These are phyloP conservation scores for Silene coronaria DNA, from an alignment of 179 eudicot genomes.

Conservation along the genomic window DNA sequence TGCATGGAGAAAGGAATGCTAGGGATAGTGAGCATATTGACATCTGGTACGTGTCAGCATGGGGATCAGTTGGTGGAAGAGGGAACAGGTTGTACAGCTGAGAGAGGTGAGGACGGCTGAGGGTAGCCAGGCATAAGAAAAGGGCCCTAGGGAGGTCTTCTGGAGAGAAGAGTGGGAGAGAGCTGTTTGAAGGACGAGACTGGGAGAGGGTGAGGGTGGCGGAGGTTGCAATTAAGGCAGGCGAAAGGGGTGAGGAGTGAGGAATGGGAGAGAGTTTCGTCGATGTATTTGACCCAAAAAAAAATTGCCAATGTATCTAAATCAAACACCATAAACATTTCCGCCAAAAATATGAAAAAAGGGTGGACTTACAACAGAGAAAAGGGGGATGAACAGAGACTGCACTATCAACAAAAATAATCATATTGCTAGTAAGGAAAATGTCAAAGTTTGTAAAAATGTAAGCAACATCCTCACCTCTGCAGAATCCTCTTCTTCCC, in stretches of 20 bases:
- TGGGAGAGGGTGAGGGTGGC: background rate
- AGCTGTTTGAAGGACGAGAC: background rate
- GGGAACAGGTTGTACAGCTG: background rate
- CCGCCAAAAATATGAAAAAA: background rate
- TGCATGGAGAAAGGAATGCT: background rate
- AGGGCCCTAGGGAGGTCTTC: background rate
- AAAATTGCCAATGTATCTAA: background rate
- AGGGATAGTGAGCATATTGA: background rate
- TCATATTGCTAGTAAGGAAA: background rate
- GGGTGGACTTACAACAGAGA: background rate
- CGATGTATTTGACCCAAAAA: background rate
- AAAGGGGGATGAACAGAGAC: background rate
- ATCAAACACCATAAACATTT: background rate
- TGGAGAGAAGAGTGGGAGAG: background rate
- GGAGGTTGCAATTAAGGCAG: no score
- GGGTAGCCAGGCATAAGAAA: background rate
- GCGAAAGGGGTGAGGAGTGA: no score
- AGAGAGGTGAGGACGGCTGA: background rate
- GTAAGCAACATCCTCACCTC: slow-evolving; percentile 51
- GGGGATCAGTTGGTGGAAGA: background rate
- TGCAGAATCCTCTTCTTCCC: slow-evolving; percentile 95
- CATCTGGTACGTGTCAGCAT: background rate
- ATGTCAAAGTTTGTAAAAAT: background rate
- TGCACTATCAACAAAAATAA: background rate
- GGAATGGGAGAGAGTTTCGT: background rate